These are phyloP conservation scores for Thermothelomyces thermophilus DNA, from an alignment of 2,329 filamentous ascomycete genomes.

Conservation along the genomic window DNA sequence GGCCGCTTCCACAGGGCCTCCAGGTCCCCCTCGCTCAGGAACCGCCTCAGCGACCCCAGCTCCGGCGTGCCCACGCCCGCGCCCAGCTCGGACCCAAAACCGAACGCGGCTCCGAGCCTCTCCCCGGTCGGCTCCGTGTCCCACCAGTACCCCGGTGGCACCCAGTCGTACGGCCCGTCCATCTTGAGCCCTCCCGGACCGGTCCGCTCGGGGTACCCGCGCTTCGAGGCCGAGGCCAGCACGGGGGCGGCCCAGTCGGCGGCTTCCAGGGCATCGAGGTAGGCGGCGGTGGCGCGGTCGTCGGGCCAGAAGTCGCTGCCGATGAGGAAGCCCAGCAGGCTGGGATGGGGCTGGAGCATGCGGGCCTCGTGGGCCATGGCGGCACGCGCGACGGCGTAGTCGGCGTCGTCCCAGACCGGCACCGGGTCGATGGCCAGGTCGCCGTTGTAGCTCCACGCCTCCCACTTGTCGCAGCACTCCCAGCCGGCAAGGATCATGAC, in stretches of 20 bases:
- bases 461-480: slow-evolving; percentile 65
- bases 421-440: slow-evolving; percentile 36
- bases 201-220: slow-evolving; percentile 45
- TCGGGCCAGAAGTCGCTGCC: slow-evolving; percentile 61
- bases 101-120: slow-evolving; percentile 50
- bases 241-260: slow-evolving; percentile 52
- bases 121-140: slow-evolving; percentile 34
- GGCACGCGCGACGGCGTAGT: slow-evolving; percentile 48
- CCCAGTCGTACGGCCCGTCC: slow-evolving; percentile 61
- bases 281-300: slow-evolving; percentile 47
- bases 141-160: slow-evolving; percentile 60
- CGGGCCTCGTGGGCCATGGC: slow-evolving; percentile 54
- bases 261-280: slow-evolving; percentile 42
- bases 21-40: slow-evolving; percentile 45
- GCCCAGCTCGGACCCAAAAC: slow-evolving; percentile 57
- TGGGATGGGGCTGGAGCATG: slow-evolving; percentile 55
- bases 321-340: slow-evolving; percentile 50
- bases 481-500: slow-evolving; percentile 57
- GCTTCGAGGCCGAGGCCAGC: slow-evolving; percentile 50
- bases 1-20: slow-evolving; percentile 51
- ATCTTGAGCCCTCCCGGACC: slow-evolving; percentile 58
- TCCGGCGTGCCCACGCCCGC: slow-evolving; percentile 58
- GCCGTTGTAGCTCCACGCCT: slow-evolving; percentile 55
- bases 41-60: slow-evolving; percentile 45
- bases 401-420: slow-evolving; percentile 41